phyloP scores from a whole-genome alignment of 2,329 filamentous ascomycete species.

The Colletotrichum neosansevieriae region DNA sequence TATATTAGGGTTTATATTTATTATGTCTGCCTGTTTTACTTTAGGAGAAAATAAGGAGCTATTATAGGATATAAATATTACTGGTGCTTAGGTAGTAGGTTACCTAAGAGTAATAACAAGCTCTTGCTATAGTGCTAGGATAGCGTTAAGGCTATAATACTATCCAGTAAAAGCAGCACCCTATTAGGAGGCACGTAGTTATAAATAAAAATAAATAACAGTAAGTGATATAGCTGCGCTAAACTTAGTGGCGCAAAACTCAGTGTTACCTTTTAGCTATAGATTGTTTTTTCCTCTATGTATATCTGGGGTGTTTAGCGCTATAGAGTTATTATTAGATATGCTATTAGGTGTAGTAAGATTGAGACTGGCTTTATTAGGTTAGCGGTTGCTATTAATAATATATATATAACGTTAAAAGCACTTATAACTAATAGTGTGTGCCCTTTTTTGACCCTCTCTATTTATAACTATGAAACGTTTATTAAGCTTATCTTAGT shows the following conservation, averaged over 20 bases:
- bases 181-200: no score
- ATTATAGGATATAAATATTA: no score
- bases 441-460: background rate
- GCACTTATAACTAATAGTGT: background rate
- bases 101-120: no score
- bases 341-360: background rate
- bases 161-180: no score
- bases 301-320: background rate
- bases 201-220: background rate
- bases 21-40: no score
- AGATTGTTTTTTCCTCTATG: background rate
- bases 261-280: background rate
- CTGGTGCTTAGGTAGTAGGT: no score
- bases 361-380: background rate
- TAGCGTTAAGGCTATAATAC: no score
- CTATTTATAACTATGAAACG: background rate
- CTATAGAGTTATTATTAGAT: background rate
- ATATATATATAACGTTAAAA: background rate
- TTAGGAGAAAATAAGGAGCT: no score
- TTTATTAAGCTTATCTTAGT: constrained; percentile 1
- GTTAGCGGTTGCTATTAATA: background rate
- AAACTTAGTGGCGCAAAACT: background rate
- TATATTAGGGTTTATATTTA: no score
- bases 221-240: background rate
- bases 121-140: no score